phyloP scores from a whole-genome alignment of 83 land plant species.

The Picea abies region DNA sequence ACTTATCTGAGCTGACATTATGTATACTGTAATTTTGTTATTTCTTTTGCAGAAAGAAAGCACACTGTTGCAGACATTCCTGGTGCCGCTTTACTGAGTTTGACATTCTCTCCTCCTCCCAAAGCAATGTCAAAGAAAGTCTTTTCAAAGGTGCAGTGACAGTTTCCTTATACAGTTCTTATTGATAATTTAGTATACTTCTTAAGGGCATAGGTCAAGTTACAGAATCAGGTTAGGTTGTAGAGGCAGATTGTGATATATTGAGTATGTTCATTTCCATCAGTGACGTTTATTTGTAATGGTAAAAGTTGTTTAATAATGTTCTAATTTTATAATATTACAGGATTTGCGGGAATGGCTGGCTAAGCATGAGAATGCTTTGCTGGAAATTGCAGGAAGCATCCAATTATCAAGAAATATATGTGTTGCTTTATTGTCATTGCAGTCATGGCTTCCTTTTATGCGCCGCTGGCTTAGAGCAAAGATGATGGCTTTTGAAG shows the following conservation, averaged over 20 bases:
- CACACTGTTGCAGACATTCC: slow-evolving; percentile 37
- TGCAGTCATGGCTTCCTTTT: slow-evolving; percentile 79
- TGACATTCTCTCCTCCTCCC: slow-evolving; percentile 22
- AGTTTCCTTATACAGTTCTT: slow-evolving; percentile 1
- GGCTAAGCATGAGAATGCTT: slow-evolving; percentile 40
- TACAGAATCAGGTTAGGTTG: background rate
- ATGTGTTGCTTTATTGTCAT: slow-evolving; percentile 46
- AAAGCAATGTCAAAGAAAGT: slow-evolving; percentile 22
- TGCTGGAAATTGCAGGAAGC: slow-evolving; percentile 53
- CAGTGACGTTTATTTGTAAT: background rate
- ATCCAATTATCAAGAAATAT: slow-evolving; percentile 70
- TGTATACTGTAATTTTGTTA: background rate
- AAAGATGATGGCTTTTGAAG: slow-evolving; percentile 19
- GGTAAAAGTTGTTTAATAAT: too few species aligned
- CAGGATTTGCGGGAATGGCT: slow-evolving; percentile 22
- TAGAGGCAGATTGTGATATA: background rate
- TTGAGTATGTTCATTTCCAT: background rate
- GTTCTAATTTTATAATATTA: background rate
- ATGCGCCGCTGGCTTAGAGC: slow-evolving; percentile 61
- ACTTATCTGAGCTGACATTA: background rate
- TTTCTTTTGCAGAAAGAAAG: slow-evolving; percentile 26
- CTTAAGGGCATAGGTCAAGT: background rate
- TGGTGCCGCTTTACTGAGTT: slow-evolving; percentile 57
- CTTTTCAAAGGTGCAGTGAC: slow-evolving; percentile 25
- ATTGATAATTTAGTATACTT: background rate